Percentiles rank a stretch among this genome's conserved stretches.
Conservation (phyloP, 1,284 basidiomycete species). For the Heterobasidion parviporum region DNA sequence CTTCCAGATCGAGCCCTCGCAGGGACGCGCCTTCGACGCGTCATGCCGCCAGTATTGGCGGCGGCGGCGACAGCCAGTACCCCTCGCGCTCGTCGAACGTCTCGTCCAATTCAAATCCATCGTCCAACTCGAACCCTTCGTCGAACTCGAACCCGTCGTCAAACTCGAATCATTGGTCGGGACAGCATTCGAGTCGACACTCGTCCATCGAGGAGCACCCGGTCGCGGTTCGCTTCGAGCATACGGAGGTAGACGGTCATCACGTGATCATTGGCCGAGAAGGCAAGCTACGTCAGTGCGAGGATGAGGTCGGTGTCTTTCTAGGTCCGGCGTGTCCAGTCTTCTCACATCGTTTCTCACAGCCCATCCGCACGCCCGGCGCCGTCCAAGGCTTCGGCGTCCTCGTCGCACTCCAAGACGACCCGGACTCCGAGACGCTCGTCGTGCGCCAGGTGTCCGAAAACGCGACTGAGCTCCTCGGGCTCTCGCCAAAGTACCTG, state of each 20-base stretch:
- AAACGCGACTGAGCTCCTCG: conserved; percentile 66
- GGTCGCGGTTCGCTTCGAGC: conserved; percentile 61
- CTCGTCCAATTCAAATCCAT: too few species aligned
- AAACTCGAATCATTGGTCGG: too few species aligned
- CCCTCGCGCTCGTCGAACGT: too few species aligned
- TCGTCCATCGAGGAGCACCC: conserved; percentile 21
- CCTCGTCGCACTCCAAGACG: conserved; percentile 68
- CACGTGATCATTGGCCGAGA: conserved; percentile 72
- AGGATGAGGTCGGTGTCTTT: conserved; percentile 60
- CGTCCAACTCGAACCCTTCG: too few species aligned
- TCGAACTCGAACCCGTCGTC: too few species aligned
- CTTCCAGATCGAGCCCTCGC: too few species aligned
- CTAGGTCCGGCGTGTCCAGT: neutral
- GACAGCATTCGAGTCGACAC: too few species aligned
- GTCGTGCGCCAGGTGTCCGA: conserved; percentile 79
- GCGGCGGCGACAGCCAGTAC: too few species aligned
- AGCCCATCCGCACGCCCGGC: conserved; percentile 82
- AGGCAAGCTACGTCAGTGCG: conserved; percentile 62
- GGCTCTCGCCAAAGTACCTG: conserved; percentile 70
- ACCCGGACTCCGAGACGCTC: conserved; percentile 49
- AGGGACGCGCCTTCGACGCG: too few species aligned
- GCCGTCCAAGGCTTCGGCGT: conserved; percentile 85
- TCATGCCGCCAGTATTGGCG: too few species aligned
- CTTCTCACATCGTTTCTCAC: conserved; percentile 1
- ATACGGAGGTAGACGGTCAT: conserved; percentile 65